Conservation (phyloP, 805 yeast genomes). For the Metschnikowia santaceciliae region DNA sequence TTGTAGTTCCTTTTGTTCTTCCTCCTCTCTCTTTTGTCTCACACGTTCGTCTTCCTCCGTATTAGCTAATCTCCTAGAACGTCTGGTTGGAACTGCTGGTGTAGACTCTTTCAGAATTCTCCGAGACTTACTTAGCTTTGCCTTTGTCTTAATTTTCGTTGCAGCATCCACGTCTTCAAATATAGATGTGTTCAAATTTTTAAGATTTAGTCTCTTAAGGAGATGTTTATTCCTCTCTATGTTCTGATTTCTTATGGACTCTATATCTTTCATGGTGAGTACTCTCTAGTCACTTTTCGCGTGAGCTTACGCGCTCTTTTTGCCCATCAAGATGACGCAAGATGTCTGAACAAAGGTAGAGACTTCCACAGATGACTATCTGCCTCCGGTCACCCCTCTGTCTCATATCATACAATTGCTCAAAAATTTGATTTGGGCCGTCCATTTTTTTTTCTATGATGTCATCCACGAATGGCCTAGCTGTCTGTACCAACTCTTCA, state of each 20-base stretch:
- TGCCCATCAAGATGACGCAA: slow-evolving; percentile 20
- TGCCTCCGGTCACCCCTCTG: slow-evolving; percentile 23
- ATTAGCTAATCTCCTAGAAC: slow-evolving; percentile 72
- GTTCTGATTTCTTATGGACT: slow-evolving; percentile 42
- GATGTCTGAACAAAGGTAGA: slow-evolving; percentile 41
- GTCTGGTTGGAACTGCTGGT: slow-evolving; percentile 52
- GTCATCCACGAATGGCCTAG: slow-evolving; percentile 22
- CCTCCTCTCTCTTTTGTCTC: slow-evolving; percentile 29
- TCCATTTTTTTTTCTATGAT: slow-evolving; percentile 3
- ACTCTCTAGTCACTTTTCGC: neutral
- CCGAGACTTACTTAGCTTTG: slow-evolving; percentile 17
- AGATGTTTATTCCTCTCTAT: slow-evolving; percentile 81
- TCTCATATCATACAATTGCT: slow-evolving; percentile 9
- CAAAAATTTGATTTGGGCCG: slow-evolving; percentile 3
- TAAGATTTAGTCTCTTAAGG: slow-evolving; percentile 65
- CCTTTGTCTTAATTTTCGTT: slow-evolving; percentile 15
- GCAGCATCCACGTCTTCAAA: slow-evolving; percentile 40
- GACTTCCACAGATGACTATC: slow-evolving; percentile 40
- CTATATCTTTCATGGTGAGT: slow-evolving; percentile 6
- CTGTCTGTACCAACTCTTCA: slow-evolving; percentile 25
- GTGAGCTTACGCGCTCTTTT: slow-evolving; percentile 1
- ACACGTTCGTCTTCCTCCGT: slow-evolving; percentile 39
- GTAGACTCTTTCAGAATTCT: slow-evolving; percentile 22
- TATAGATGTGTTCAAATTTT: slow-evolving; percentile 51
- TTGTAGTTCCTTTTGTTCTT: slow-evolving; percentile 34